Conservation (phyloP, 2,329 filamentous ascomycete genomes). For the Aspergillus carbonarius region DNA sequence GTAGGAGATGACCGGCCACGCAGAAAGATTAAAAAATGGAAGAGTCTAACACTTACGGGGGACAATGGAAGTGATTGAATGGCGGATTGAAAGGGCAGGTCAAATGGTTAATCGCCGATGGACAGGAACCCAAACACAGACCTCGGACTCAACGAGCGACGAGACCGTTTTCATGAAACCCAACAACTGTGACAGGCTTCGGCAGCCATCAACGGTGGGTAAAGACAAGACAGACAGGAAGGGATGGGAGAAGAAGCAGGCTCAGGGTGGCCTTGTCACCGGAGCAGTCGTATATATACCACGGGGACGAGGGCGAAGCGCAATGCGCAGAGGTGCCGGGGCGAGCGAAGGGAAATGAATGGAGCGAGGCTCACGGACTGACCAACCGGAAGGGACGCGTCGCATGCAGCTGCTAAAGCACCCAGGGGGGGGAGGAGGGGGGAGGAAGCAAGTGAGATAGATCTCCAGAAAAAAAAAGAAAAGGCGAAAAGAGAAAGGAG, state of each 20-base stretch:
- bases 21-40: neutral
- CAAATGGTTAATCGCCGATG: neutral
- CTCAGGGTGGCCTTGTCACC: neutral
- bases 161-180: constrained; percentile 8
- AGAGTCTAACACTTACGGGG: neutral
- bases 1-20: neutral
- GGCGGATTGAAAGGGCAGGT: neutral
- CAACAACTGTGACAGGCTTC: constrained; percentile 14
- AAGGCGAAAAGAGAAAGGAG: neutral
- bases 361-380: neutral
- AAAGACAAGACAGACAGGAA: neutral
- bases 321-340: neutral
- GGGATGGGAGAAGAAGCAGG: neutral
- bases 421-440: neutral
- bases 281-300: neutral
- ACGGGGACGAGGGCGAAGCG: neutral
- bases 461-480: neutral
- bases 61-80: neutral
- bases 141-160: constrained; percentile 9
- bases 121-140: constrained; percentile 13
- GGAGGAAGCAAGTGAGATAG: neutral
- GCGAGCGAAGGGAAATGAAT: neutral
- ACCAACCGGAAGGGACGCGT: constrained; percentile 11
- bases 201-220: neutral
- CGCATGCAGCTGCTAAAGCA: constrained; percentile 7